A percentile compares a stretch with the other conserved stretches of the same genome.
Conservation (phyloP, 2,329 filamentous ascomycete species). For the Botrytis fabae region DNA sequence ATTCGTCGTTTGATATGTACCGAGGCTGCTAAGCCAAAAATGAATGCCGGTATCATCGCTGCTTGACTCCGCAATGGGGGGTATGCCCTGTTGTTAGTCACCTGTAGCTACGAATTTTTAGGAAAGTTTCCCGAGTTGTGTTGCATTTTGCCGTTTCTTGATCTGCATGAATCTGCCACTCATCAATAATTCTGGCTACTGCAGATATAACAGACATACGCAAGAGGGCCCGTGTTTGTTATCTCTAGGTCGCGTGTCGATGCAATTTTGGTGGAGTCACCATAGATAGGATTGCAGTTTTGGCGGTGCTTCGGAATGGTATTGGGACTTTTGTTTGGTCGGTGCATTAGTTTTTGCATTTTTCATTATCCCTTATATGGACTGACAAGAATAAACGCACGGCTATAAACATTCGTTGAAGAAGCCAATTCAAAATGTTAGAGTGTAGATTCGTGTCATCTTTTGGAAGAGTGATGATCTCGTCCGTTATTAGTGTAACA, state of each 20-base stretch:
- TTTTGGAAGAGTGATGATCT: not conserved
- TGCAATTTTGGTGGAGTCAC: not conserved
- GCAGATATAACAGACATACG: not conserved
- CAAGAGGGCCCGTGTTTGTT: not conserved
- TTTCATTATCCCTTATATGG: not conserved
- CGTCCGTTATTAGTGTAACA: not conserved
- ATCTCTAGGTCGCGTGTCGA: not conserved
- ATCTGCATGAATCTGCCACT: not conserved
- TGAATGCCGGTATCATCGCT: not conserved
- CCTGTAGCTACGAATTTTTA: not conserved
- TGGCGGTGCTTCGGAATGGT: not conserved
- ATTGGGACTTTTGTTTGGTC: not conserved
- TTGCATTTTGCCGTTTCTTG: not conserved
- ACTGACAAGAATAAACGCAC: not conserved
- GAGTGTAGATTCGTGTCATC: not conserved
- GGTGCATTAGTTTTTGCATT: not conserved
- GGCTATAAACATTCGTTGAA: not conserved
- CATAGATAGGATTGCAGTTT: not conserved
- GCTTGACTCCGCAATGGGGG: not conserved
- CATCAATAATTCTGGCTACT: not conserved
- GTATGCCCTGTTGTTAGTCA: not conserved
- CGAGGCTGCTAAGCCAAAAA: not conserved
- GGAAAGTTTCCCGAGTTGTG: not conserved
- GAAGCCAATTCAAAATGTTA: not conserved
- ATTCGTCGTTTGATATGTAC: not conserved